These are phyloP conservation scores for Puccinia triticina DNA, from an alignment of 1,284 basidiomycete species.

Conservation along the genomic window DNA sequence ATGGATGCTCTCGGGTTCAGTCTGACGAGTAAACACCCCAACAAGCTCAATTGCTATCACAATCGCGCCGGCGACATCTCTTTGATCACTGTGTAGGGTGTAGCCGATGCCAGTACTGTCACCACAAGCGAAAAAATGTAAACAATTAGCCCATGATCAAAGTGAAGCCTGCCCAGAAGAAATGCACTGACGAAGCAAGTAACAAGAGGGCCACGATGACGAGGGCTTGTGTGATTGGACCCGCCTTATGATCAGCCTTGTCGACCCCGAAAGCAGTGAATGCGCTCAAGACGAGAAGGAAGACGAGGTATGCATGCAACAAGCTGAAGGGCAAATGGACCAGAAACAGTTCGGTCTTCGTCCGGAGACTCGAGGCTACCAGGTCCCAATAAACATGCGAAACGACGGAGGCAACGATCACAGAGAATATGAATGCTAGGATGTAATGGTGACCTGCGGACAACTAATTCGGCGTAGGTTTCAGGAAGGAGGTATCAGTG, in stretches of 20 bases:
- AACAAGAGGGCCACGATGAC: slow-evolving; percentile 61
- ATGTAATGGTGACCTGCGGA: slow-evolving; percentile 55
- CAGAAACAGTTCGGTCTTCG: slow-evolving; percentile 57
- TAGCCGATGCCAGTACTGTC: slow-evolving; percentile 60
- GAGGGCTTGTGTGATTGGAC: slow-evolving; percentile 59
- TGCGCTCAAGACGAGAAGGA: slow-evolving; percentile 60
- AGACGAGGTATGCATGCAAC: slow-evolving; percentile 54
- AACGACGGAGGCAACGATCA: slow-evolving; percentile 61
- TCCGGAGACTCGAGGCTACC: slow-evolving; percentile 55
- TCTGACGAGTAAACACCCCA: slow-evolving; percentile 40
- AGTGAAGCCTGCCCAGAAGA: neutral
- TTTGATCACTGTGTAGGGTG: slow-evolving; percentile 58
- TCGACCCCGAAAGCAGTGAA: slow-evolving; percentile 60
- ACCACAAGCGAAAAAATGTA: neutral
- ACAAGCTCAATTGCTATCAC: slow-evolving; percentile 53
- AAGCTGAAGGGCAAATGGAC: slow-evolving; percentile 62
- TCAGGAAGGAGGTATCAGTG: slow-evolving; percentile 57
- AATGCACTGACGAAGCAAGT: slow-evolving; percentile 57
- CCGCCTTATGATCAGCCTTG: slow-evolving; percentile 58
- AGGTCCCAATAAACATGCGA: slow-evolving; percentile 61
- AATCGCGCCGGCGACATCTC: slow-evolving; percentile 60
- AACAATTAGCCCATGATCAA: neutral
- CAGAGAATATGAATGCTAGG: slow-evolving; percentile 61
- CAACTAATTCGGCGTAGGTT: slow-evolving; percentile 47
- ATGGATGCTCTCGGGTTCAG: slow-evolving; percentile 38